These are phyloP conservation scores for Cochlearia excelsa DNA, from an alignment of 345 rosid species.

Conservation along the genomic window DNA sequence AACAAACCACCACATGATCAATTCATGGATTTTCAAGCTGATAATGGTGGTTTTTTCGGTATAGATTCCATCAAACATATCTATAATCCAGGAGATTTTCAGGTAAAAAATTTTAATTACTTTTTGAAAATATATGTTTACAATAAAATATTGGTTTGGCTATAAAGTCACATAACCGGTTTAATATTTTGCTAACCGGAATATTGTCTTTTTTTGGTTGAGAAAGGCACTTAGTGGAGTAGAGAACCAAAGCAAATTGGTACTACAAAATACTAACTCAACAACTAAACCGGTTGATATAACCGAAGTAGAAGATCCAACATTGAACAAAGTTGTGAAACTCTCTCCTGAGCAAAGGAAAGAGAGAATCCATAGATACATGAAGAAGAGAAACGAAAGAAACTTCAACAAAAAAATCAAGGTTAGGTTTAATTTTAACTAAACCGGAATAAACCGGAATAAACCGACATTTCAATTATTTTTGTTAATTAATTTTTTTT, in stretches of 20 bases:
- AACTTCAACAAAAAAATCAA: conserved; percentile 97
- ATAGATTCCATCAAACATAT: conserved; percentile 47
- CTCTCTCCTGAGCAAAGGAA: conserved; percentile 82
- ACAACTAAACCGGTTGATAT: conserved; percentile 58
- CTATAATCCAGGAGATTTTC: conserved; percentile 54
- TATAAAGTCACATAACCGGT: background rate
- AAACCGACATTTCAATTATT: no score
- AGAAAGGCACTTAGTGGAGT: conserved; percentile 46
- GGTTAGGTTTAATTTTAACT: conserved; percentile 37
- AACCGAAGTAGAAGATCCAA: conserved; percentile 68
- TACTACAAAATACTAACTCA: conserved; percentile 34
- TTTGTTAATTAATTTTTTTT: background rate
- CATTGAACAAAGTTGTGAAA: conserved; percentile 64
- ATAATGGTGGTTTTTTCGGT: conserved; percentile 58
- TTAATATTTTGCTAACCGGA: background rate
- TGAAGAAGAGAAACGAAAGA: conserved; percentile 93
- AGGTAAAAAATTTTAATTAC: conserved; percentile 45
- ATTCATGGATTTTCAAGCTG: conserved; percentile 54
- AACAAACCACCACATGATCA: conserved; percentile 55
- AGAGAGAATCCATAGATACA: conserved; percentile 87
- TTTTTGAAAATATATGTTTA: no score
- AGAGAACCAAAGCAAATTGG: conserved; percentile 41
- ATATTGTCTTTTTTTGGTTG: background rate
- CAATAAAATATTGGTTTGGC: background rate
- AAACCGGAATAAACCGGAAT: conserved; percentile 12